Evolutionary conservation across 2,329 filamentous ascomycete species (phyloP), one percentile per base, ranked within the genome.

Genomic region (Periconia sp.): DNA sequence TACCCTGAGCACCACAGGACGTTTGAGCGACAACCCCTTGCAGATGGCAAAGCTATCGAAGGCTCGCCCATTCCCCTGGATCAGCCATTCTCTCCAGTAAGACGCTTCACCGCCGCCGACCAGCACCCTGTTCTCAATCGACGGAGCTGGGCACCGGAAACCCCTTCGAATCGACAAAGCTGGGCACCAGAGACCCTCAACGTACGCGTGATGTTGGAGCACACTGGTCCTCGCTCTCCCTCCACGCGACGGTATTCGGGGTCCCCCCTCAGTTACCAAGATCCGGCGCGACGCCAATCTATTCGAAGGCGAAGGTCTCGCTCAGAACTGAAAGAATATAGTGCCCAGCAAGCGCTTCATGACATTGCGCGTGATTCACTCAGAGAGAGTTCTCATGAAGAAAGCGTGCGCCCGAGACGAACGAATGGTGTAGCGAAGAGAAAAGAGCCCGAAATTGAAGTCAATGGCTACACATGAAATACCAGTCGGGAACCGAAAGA

Each of bases 171-270:
- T n/a, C 43, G 55, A 26, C 54, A 52, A 18, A 56, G 50, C 17
- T 61, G 56, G 54, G 51, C 50, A 6, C 58, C 58, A 2, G 60
- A 63, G 10, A 60, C 54, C 17, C 41, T 65, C 23, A 62, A 63
- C 26, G 56, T 65, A 7, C 58, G 55, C 12, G 59, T 65, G 11
- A 50, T 61, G 15, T 43, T 65, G 9, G 62, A 65, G 22, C 59
- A 64, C 28, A 48, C 39, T 17, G 46, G 43, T 36, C 49, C 52
- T 16, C 50, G 36, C 19, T 42, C 42, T 6, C 26, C 46, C 10
- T 40, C 50, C n/a, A 43, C 53, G 5, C 51, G 43, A 17, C 57
- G 50, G 17, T 60, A 56, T 33, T 61, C 59, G 7, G 52, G 47
- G 10, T 57, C 59, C 13, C 56, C 56, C 12, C 8, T 45, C 4